Evolutionary conservation across 2,329 filamentous ascomycete species (phyloP), one percentile per base, ranked within the genome.

Genomic region (Hypoxylon sp.): DNA sequence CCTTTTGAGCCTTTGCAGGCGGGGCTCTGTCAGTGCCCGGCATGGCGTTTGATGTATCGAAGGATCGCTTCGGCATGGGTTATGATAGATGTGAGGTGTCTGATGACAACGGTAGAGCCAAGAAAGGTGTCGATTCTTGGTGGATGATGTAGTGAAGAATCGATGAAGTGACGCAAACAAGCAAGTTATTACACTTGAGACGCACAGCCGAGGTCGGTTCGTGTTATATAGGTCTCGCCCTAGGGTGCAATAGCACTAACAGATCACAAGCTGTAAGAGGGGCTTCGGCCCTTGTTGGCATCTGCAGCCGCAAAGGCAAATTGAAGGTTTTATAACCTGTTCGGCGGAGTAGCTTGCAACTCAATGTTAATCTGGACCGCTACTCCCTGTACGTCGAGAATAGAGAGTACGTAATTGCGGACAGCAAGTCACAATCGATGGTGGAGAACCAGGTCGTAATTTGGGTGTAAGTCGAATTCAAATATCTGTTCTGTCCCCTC

Each of bases 21-120:
- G 79, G 77, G 4, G 72, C 51, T 46, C 70, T 73, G 54, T 80
- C 79, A 58, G 70, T 73, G 11, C 75, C 72, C 70, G 75, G 74
- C 77, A 80, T 80, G 35, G 64, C 73, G 42, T 70, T 65, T 31
- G 74, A 72, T 22, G 72, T 77, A 51, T 80, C 78, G 31, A 78
- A 74, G 10, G 78, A 78, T 77, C 81, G 74, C 73, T 83, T 83
- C 33, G 81, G 81, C 81, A 83, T 83, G 54, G 20, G 50, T 53
- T 54, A 49, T 51, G 17, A 35, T 54, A 44, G 33, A 17, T 58
- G 17, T 55, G 1, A 2, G 42, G 51, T 53, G 31, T 35, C 44
- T 56, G 53, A 60, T 40, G 53, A 65, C 17, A 42, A 37, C 13
- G 27, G 17, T 42, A 13, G n/a, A 25, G 30, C 27, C 25, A 30